Conservation (phyloP, 768 basidiomycete species). For the Mrakia hoshinonis region DNA sequence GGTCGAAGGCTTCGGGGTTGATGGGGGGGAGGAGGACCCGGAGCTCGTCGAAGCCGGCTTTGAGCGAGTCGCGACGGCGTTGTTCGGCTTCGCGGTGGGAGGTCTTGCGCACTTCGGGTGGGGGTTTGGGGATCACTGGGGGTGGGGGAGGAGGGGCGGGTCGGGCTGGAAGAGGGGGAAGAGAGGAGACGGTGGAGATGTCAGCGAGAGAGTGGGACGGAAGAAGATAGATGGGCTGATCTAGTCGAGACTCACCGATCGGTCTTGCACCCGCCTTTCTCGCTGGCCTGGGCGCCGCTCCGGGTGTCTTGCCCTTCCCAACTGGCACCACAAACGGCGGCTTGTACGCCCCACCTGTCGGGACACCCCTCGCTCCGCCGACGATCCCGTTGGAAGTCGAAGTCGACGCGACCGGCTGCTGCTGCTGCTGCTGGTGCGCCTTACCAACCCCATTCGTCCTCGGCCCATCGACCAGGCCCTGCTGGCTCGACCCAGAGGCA, state of each 20-base stretch:
- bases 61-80: conserved; percentile 90
- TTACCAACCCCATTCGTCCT: neutral
- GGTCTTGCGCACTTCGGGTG: conserved; percentile 10
- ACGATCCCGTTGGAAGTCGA: neutral
- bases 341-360: neutral
- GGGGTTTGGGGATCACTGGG: conserved; percentile 34
- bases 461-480: no score
- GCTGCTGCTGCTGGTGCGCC: neutral
- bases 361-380: neutral
- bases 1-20: conserved; percentile 57
- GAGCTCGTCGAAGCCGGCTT: conserved; percentile 62
- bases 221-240: conserved; percentile 46
- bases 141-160: conserved; percentile 11
- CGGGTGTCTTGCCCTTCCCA: neutral
- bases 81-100: conserved; percentile 62
- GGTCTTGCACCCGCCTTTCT: neutral
- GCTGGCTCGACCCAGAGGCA: no score
- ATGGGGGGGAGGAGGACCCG: conserved; percentile 72
- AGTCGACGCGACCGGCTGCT: neutral
- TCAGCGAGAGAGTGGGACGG: conserved; percentile 42
- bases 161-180: conserved; percentile 29
- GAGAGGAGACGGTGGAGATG: neutral
- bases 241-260: no score
- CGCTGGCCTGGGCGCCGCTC: neutral
- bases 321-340: neutral